Evolutionary conservation across 139 green algal species (phyloP).

Genomic region (Chlamydomonas sp.): DNA sequence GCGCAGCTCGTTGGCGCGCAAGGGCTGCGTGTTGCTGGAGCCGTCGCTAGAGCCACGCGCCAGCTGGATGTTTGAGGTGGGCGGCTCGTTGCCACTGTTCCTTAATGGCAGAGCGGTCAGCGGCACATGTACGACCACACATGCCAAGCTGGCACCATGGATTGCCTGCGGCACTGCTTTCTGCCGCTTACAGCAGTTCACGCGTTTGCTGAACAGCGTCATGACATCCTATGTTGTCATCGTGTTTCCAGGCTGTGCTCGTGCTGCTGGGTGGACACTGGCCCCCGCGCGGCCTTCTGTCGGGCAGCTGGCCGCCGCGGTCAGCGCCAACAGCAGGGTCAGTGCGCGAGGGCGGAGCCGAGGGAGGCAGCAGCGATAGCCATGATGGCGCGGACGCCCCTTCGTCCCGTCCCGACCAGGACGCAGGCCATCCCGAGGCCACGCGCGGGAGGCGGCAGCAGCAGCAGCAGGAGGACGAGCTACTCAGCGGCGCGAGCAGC

Average conservation of each 20-base stretch:
- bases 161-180: no score
- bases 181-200: no score
- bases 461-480: slow-evolving; percentile 6
- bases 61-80: slow-evolving; percentile 69
- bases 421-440: no score
- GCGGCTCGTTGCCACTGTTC: not conserved
- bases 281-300: slow-evolving; percentile 81
- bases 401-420: no score
- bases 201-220: not conserved
- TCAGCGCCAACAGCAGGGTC: no score
- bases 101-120: no score
- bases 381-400: not conserved
- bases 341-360: not conserved
- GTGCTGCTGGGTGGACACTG: slow-evolving; percentile 82
- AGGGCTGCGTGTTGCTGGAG: slow-evolving; percentile 67
- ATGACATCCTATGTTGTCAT: no score
- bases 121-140: no score
- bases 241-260: slow-evolving; percentile 38
- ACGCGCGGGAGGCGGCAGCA: no score
- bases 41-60: slow-evolving; percentile 47
- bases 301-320: slow-evolving; percentile 72
- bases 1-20: slow-evolving; percentile 14
- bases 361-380: not conserved
- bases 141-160: no score
- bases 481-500: not conserved